Evolutionary conservation across 192 early-diverging fungal genomes (phyloP).

Genomic region (Phycomyces nitens): DNA sequence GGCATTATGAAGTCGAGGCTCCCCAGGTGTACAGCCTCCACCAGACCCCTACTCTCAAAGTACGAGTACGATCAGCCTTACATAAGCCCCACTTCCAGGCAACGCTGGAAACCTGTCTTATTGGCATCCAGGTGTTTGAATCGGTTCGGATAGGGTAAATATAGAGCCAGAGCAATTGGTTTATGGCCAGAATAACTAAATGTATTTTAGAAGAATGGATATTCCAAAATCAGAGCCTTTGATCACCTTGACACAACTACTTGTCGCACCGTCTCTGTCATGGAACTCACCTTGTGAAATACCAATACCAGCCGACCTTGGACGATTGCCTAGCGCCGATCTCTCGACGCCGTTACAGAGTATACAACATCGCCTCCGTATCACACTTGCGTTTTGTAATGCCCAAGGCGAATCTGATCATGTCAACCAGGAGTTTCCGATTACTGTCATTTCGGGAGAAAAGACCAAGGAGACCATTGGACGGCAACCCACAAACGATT

Average conservation of each 20-base stretch:
- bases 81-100: neutral
- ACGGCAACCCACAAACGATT: too few relatives aligned
- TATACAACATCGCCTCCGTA: slow-evolving; percentile 1
- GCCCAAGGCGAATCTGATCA: neutral
- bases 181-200: neutral
- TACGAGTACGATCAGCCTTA: neutral
- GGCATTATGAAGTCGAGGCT: slow-evolving; percentile 13
- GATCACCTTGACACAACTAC: neutral
- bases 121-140: slow-evolving; percentile 16
- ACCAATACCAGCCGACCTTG: neutral
- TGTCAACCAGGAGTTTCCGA: neutral
- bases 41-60: neutral
- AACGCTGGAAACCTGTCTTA: slow-evolving; percentile 1
- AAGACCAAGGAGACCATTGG: too few relatives aligned
- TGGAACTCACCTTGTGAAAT: slow-evolving; percentile 1
- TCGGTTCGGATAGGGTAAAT: slow-evolving; percentile 8
- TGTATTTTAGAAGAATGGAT: neutral
- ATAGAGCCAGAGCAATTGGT: neutral
- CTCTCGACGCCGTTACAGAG: neutral
- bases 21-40: neutral
- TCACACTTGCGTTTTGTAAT: slow-evolving; percentile 10
- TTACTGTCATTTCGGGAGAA: slow-evolving; percentile 1
- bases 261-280: neutral
- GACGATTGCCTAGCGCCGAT: neutral
- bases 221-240: neutral